These are phyloP conservation scores for Zymoseptoria brevis DNA, from an alignment of 2,329 filamentous ascomycete species.

Conservation along the genomic window DNA sequence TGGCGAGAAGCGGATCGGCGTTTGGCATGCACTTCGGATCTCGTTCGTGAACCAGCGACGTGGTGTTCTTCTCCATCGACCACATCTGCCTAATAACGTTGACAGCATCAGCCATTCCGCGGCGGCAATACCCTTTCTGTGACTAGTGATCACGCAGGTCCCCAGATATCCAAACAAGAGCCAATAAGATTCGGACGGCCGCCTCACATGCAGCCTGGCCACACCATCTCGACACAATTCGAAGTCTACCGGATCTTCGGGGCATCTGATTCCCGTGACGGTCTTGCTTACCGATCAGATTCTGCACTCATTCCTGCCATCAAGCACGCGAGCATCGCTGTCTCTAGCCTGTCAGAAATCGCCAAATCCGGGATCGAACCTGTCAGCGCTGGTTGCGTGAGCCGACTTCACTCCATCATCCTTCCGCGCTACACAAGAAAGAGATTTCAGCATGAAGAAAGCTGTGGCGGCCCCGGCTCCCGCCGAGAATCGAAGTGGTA, in stretches of 20 bases:
- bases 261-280: neutral
- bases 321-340: neutral
- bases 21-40: neutral
- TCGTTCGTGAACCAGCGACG: neutral
- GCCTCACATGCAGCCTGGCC: neutral
- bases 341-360: neutral
- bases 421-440: neutral
- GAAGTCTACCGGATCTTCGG: neutral
- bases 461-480: neutral
- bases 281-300: neutral
- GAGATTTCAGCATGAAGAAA: neutral
- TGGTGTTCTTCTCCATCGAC: neutral
- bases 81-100: neutral
- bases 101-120: neutral
- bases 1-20: neutral
- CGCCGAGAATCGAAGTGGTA: constrained; percentile 1
- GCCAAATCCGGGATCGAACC: neutral
- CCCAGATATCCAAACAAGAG: neutral
- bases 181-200: neutral
- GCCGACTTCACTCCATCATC: neutral
- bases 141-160: neutral
- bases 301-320: neutral
- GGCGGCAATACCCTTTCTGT: neutral
- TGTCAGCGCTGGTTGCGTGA: neutral
- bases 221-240: neutral